phyloP scores from a whole-genome alignment of 2,329 filamentous ascomycete species.

The Colletotrichum sp. region DNA sequence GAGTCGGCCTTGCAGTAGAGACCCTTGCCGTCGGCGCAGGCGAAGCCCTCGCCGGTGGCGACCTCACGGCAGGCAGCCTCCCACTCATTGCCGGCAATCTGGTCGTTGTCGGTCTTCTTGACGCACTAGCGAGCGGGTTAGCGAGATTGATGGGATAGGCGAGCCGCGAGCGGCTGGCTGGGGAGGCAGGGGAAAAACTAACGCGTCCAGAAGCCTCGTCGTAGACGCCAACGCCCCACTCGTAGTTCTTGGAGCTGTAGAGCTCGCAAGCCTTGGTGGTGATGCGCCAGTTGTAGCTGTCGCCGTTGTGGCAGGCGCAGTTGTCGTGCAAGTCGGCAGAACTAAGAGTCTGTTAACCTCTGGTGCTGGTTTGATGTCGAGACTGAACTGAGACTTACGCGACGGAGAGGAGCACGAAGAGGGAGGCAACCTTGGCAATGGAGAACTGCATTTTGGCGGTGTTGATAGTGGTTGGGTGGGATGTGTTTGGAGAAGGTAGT shows the following conservation, averaged over 20 bases:
- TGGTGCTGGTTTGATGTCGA: accelerated
- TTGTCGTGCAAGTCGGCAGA: constrained; percentile 26
- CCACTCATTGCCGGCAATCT: constrained; percentile 24
- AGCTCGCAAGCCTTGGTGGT: constrained; percentile 23
- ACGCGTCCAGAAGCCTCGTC: constrained; percentile 17
- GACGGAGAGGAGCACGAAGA: constrained; percentile 1
- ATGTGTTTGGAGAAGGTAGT: neutral
- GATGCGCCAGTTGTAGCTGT: constrained; percentile 28
- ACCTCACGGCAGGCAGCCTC: constrained; percentile 21
- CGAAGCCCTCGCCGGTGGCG: constrained; percentile 20
- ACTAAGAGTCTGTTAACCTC: neutral
- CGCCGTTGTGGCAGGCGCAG: constrained; percentile 26
- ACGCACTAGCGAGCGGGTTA: constrained; percentile 5
- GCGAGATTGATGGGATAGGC: neutral
- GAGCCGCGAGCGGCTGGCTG: neutral
- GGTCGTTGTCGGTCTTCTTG: neutral
- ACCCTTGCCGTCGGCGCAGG: constrained; percentile 25
- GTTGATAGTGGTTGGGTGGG: neutral
- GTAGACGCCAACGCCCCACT: constrained; percentile 21
- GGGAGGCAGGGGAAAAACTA: neutral
- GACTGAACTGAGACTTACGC: neutral
- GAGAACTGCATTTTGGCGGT: constrained; percentile 20
- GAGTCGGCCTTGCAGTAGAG: constrained; percentile 21
- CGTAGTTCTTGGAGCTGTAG: constrained; percentile 16
- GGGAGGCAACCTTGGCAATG: constrained; percentile 6